Conservation (phyloP, 2,329 filamentous ascomycete species). For the Trichophyton verrucosum region DNA sequence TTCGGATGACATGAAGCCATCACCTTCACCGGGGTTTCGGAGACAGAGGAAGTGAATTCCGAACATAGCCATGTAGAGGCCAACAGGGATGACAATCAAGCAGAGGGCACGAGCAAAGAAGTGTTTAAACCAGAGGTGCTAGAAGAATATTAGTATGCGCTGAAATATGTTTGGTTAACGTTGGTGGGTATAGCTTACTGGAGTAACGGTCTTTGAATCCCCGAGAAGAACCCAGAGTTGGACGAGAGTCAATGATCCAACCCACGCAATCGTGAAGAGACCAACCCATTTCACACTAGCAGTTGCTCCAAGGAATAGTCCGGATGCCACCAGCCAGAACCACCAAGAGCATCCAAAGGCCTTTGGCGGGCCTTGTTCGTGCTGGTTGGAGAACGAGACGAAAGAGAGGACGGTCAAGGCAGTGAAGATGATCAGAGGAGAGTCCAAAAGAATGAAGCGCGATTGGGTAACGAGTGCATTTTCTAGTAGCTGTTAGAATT, state of each 20-base stretch:
- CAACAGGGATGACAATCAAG: conserved; percentile 73
- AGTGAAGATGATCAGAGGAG: conserved; percentile 84
- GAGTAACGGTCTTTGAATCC: conserved; percentile 72
- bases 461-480: conserved; percentile 93
- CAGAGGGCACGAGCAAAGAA: conserved; percentile 84
- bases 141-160: neutral
- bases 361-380: conserved; percentile 78
- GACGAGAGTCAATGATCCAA: conserved; percentile 75
- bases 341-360: conserved; percentile 89
- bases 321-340: conserved; percentile 89
- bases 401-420: conserved; percentile 84
- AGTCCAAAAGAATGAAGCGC: conserved; percentile 88
- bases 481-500: conserved; percentile 43
- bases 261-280: conserved; percentile 96
- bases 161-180: conserved; percentile 60
- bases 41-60: conserved; percentile 91
- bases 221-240: conserved; percentile 94
- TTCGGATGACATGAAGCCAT: conserved; percentile 99
- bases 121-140: conserved; percentile 83
- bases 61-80: conserved; percentile 95
- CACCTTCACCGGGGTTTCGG: conserved; percentile 87
- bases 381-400: conserved; percentile 89
- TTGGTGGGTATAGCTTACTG: conserved; percentile 57
- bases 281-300: conserved; percentile 98
- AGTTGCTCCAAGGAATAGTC: conserved; percentile 77